Evolutionary conservation across 2,329 filamentous ascomycete genomes (phyloP), one percentile per base, ranked within the genome.

Genomic region (Ceratocystiopsis sp.): DNA sequence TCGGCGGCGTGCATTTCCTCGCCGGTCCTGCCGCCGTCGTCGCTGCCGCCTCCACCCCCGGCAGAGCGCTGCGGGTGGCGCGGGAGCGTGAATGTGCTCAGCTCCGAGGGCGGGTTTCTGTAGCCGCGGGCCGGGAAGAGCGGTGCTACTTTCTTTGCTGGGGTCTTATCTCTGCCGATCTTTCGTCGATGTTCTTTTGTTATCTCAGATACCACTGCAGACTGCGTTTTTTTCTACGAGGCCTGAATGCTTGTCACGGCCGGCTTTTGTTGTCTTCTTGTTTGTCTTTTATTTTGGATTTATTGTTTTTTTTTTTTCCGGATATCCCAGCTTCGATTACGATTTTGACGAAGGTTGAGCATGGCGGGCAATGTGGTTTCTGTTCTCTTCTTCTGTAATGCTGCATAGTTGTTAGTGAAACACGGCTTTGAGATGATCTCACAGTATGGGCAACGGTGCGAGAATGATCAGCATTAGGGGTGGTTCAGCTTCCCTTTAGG

Each of bases 1-100:
- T 43, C 42, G 38, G 34, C 42, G 4, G 40, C 42, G 12, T 43
- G 37, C 12, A 11, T 13, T 13, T n/a, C 37, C 3, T 13, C 37
- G 21, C 9, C 40, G 43, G 2, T 40, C 38, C 53, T 54, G 21
- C 21, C 21, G 21, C 21, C 21, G 21, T 21, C 21, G 21, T 21
- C 21, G 21, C 59, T 46, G 52, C 52, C 54, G 18, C 53, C 54
- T 15, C 53, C 57, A 5, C 52, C 56, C 42, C 53, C 59, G 41
- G 52, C 55, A 16, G 62, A 68, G 44, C 61, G 64, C 44, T 76
- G 71, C 52, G 63, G 65, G 47, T 77, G 72, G 72, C 66, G 71
- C 33, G 66, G 68, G 19, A 73, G 68, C 48, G 65, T 75, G 29
- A 68, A 69, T 29, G 66, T 75, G 13, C 63, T 73, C 40, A 63